A percentile compares a stretch with the other conserved stretches of the same genome.
phyloP scores from a whole-genome alignment of 78 protist genomes.

The Dictyostelium discoideum region dicty_2.7 NC_007090.3:2060501-2061000 shows the following conservation, averaged over 20 bases:
- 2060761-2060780: conserved; percentile 53
- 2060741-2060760: conserved; percentile 36
- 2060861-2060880: conserved; percentile 76
- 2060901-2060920: not conserved
- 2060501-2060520: conserved; percentile 55
- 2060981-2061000: conserved; percentile 73
- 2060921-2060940: conserved; percentile 57
- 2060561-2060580: conserved; percentile 29
- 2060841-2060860: conserved; percentile 82
- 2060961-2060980: conserved; percentile 80
- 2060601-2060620: not conserved
- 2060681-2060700: conserved; percentile 42
- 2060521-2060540: conserved; percentile 75
- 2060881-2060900: conserved; percentile 50
- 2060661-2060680: conserved; percentile 27
- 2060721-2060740: conserved; percentile 69
- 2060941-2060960: conserved; percentile 59
- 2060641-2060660: conserved; percentile 29
- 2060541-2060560: conserved; percentile 29
- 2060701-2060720: conserved; percentile 68
- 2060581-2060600: not conserved
- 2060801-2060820: conserved; percentile 72
- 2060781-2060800: conserved; percentile 65
- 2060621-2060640: not conserved
- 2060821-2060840: conserved; percentile 80